These are phyloP conservation scores for Rhizophagus clarus DNA, from an alignment of 192 early-diverging fungal species.

Conservation along the genomic window DNA sequence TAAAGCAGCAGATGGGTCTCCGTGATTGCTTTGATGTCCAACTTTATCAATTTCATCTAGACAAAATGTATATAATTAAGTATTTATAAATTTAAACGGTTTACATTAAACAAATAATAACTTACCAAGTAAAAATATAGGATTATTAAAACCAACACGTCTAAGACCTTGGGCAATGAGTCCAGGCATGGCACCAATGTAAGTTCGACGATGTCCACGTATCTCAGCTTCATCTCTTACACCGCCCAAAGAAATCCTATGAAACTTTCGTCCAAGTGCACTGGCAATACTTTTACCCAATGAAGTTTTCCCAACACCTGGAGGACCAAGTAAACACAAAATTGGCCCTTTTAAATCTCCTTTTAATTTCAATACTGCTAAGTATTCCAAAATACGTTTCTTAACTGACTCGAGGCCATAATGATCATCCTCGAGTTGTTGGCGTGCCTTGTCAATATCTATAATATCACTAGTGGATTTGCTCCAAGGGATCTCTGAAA, in stretches of 20 bases:
- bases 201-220: constrained; percentile 84
- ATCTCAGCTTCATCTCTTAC: constrained; percentile 89
- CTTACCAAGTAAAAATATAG: constrained; percentile 72
- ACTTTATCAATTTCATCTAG: constrained; percentile 88
- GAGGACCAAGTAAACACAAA: constrained; percentile 69
- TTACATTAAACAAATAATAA: neutral
- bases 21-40: constrained; percentile 61
- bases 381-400: constrained; percentile 78
- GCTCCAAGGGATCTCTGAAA: constrained; percentile 78
- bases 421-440: constrained; percentile 79
- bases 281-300: constrained; percentile 79
- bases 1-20: constrained; percentile 81
- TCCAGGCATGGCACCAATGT: constrained; percentile 85
- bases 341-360: constrained; percentile 76
- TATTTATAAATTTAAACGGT: neutral
- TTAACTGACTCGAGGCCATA: constrained; percentile 82
- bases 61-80: neutral
- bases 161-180: constrained; percentile 73
- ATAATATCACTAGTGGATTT: constrained; percentile 59
- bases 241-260: constrained; percentile 82
- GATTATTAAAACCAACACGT: constrained; percentile 74
- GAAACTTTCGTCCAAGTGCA: constrained; percentile 76
- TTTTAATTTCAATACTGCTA: constrained; percentile 80
- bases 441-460: constrained; percentile 66
- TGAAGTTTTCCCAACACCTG: constrained; percentile 78